Conservation (phyloP, 495 filamentous ascomycete species). For the Paragyromitra xinjiangensis region DNA sequence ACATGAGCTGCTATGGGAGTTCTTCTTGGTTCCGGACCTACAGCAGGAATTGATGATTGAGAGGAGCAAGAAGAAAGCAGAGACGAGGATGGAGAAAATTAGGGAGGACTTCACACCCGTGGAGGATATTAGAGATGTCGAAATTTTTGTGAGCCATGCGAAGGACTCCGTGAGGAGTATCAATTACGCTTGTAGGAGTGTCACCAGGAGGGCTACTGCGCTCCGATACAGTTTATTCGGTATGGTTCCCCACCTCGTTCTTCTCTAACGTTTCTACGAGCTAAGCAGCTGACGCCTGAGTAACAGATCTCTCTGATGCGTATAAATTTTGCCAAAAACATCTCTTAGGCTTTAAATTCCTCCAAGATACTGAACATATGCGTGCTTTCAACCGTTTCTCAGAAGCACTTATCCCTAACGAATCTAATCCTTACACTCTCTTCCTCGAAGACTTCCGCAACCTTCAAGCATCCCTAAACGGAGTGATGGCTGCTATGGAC, state of each 20-base stretch:
- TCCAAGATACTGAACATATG: slow-evolving; percentile 71
- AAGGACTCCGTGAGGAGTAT: slow-evolving; percentile 85
- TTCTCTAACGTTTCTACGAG: not conserved
- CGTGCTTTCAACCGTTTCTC: slow-evolving; percentile 78
- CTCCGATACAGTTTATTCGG: slow-evolving; percentile 67
- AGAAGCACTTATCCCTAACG: slow-evolving; percentile 69
- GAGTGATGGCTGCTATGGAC: slow-evolving; percentile 79
- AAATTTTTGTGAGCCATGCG: slow-evolving; percentile 88
- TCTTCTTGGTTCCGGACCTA: slow-evolving; percentile 95
- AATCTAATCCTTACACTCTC: slow-evolving; percentile 75
- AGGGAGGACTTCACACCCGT: slow-evolving; percentile 86
- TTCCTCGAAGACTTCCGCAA: slow-evolving; percentile 80
- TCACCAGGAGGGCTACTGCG: slow-evolving; percentile 74
- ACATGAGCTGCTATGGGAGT: slow-evolving; percentile 99
- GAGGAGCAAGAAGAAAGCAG: slow-evolving; percentile 84
- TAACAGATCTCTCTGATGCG: slow-evolving; percentile 53
- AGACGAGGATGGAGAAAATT: slow-evolving; percentile 80
- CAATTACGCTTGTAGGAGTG: slow-evolving; percentile 79
- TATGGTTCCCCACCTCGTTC: slow-evolving; percentile 57
- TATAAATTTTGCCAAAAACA: slow-evolving; percentile 51
- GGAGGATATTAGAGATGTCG: slow-evolving; percentile 87
- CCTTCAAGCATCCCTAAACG: slow-evolving; percentile 78
- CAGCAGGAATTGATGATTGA: slow-evolving; percentile 90
- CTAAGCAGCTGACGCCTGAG: slow-evolving; percentile 1
- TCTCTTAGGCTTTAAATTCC: slow-evolving; percentile 68